Evolutionary conservation across 495 filamentous ascomycete genomes (phyloP).

Genomic region (Penicillium taxi): DNA sequence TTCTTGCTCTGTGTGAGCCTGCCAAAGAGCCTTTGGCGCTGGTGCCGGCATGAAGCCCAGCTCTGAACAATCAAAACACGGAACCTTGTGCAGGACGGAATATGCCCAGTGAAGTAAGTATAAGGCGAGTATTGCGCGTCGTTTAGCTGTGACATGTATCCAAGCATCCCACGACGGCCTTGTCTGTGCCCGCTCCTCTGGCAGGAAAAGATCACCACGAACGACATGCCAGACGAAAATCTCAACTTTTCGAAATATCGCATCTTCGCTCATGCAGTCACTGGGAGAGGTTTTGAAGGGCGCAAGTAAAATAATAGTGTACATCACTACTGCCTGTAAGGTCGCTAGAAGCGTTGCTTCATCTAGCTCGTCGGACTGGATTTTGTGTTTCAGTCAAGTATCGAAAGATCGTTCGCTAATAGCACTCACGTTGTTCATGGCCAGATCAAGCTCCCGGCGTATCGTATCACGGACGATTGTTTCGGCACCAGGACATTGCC

Average conservation of each 20-base stretch:
- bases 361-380: constrained; percentile 17
- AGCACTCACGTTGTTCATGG: constrained; percentile 18
- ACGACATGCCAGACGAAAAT: constrained; percentile 22
- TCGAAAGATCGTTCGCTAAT: neutral
- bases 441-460: constrained; percentile 19
- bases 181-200: constrained; percentile 24
- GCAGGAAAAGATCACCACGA: constrained; percentile 25
- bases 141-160: constrained; percentile 32
- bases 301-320: constrained; percentile 32
- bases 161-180: constrained; percentile 28
- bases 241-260: constrained; percentile 22
- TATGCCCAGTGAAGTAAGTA: constrained; percentile 38
- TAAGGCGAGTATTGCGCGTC: constrained; percentile 21
- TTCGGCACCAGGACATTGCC: constrained; percentile 21
- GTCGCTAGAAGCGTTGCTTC: constrained; percentile 24
- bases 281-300: constrained; percentile 8
- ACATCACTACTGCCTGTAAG: constrained; percentile 32
- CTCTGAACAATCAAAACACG: constrained; percentile 29
- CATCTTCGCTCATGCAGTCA: constrained; percentile 7
- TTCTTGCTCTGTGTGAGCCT: constrained; percentile 24
- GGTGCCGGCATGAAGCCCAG: constrained; percentile 30
- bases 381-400: neutral
- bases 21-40: constrained; percentile 34
- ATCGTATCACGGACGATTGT: constrained; percentile 24
- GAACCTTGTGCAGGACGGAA: constrained; percentile 23